Evolutionary conservation across 768 basidiomycete genomes (phyloP).

Genomic region (Trichaptum fuscoviolaceum): DNA sequence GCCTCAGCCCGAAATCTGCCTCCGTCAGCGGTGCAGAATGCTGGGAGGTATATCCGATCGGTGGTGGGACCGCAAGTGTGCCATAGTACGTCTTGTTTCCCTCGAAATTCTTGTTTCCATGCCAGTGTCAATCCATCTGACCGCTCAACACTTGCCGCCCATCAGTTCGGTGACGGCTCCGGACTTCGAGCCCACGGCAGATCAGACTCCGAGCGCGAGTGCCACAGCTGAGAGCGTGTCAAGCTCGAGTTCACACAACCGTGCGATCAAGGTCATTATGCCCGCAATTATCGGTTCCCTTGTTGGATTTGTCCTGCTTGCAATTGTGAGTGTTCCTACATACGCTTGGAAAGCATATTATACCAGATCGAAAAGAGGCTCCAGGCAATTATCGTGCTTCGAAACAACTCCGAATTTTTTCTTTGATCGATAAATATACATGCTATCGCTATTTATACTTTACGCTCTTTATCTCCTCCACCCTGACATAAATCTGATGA

Average conservation of each 20-base stretch:
- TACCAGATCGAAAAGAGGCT: neutral
- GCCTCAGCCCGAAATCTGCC: neutral
- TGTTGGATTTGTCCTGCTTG: neutral
- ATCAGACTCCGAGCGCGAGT: neutral
- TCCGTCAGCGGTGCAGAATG: neutral
- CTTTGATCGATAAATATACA: neutral
- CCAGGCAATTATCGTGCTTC: neutral
- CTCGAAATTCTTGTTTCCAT: neutral
- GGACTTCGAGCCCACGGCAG: conserved; percentile 3
- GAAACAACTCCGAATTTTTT: neutral
- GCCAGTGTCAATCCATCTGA: neutral
- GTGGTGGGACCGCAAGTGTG: conserved; percentile 3
- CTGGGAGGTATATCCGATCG: conserved; percentile 1
- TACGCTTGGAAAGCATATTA: neutral
- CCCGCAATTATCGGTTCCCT: neutral
- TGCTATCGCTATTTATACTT: neutral
- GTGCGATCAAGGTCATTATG: neutral
- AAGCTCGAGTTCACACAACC: neutral
- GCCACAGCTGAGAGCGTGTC: neutral
- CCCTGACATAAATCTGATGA: neutral
- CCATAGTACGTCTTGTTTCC: neutral
- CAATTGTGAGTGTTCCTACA: neutral
- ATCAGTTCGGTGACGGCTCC: neutral
- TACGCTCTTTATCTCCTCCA: neutral
- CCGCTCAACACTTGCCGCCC: neutral